Evolutionary conservation across 202 grass and related monocot species (phyloP), one percentile per base, ranked within the genome.

Genomic region (Bolboschoenoplectus hybrid): DNA sequence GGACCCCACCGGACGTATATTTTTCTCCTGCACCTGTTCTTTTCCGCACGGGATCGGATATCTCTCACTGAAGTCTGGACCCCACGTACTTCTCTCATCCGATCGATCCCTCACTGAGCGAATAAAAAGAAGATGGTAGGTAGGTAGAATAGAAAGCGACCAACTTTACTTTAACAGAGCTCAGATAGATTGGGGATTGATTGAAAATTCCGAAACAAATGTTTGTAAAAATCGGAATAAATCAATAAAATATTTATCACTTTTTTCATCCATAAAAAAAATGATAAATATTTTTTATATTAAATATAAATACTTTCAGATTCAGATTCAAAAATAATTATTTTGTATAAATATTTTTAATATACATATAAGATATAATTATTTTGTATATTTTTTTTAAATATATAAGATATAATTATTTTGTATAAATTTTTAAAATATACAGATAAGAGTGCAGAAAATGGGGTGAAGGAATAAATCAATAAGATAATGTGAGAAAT

Each of bases 161-260:
- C 32, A 43, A 61, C 57, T 57, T 39, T 7, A 77, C 50, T 77
- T 79, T 79, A 19, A 64, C 62, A 14, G 80, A 64, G 32, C 49
- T 84, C 50, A 50, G 61, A 10, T 83, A 38, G 69, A 55, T 6
- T 57, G 32, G 10, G 17, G 55, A 61, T 80, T 80, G 74, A 39
- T 74, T 51, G 14, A 39, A 35, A 52, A 20, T 26, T 26, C 26
- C 26, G 26, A 47, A n/a, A 46, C 12, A 52, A 45, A 5, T 26
- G 17, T 6, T 75, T 75, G 73, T 45, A 36, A 58, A 57, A 77
- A 77, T 55, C 2, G 35, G 72, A 79, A 58, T 60, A 84, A 67
- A n/a, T 61, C 43, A 44, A 61, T 61, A 16, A 61, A 5, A 0
- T n/a, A n/a, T n/a, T n/a, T n/a, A n/a, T n/a, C n/a, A n/a, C n/a